phyloP scores from a whole-genome alignment of 1,139 yeast species.

The Geotrichum histeridarum region DNA sequence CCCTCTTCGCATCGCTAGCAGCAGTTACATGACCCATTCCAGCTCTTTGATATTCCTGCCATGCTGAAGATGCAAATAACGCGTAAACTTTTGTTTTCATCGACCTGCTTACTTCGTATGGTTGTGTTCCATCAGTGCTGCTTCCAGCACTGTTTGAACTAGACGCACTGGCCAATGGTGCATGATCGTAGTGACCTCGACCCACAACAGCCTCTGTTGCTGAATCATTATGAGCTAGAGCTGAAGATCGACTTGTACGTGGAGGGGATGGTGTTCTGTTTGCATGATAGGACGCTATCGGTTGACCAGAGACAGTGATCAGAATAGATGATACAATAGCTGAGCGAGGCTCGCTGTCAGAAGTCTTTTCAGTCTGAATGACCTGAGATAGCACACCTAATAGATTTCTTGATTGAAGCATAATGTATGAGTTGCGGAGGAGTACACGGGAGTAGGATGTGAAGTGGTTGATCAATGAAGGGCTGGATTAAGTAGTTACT shows the following conservation, averaged over 20 bases:
- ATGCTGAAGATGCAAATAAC: constrained; percentile 30
- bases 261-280: constrained; percentile 27
- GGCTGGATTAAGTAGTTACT: too few relatives aligned
- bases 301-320: constrained; percentile 27
- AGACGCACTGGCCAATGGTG: constrained; percentile 6
- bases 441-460: too few relatives aligned
- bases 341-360: constrained; percentile 2
- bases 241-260: constrained; percentile 6
- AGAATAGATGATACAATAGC: constrained; percentile 31
- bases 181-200: constrained; percentile 13
- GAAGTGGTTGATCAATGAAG: too few relatives aligned
- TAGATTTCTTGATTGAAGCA: constrained; percentile 30
- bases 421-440: constrained; percentile 5
- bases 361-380: constrained; percentile 24
- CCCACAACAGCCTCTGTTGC: not conserved
- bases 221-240: constrained; percentile 7
- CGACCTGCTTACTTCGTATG: constrained; percentile 28
- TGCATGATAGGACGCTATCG: constrained; percentile 30
- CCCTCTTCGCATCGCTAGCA: constrained; percentile 1
- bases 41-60: constrained; percentile 29
- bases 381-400: constrained; percentile 30
- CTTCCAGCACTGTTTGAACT: constrained; percentile 6
- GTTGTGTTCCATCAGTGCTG: constrained; percentile 11
- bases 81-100: constrained; percentile 33
- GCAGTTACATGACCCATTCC: constrained; percentile 15